Evolutionary conservation across 805 yeast species (phyloP).

Genomic region (Ogataea saltuana): DNA sequence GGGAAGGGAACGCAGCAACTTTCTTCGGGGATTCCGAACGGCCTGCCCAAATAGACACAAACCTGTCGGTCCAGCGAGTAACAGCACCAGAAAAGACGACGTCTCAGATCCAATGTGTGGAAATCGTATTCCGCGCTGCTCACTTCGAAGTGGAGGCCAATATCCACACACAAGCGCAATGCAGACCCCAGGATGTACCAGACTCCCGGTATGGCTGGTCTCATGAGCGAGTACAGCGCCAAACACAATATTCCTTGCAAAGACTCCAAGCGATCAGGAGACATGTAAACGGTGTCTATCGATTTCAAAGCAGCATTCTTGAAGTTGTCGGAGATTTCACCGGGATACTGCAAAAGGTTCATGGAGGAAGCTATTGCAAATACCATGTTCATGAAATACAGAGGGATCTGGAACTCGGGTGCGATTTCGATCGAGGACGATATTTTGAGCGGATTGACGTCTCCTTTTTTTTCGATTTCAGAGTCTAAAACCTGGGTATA

Average conservation of each 20-base stretch:
- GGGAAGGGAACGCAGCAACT: constrained; percentile 72
- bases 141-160: constrained; percentile 79
- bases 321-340: constrained; percentile 67
- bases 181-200: constrained; percentile 89
- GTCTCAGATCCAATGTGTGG: constrained; percentile 63
- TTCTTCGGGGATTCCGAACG: constrained; percentile 86
- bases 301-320: constrained; percentile 62
- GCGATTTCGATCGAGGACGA: constrained; percentile 49
- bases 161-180: constrained; percentile 74
- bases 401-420: constrained; percentile 46
- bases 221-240: constrained; percentile 75
- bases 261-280: constrained; percentile 65
- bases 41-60: constrained; percentile 83
- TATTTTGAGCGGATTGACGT: constrained; percentile 36
- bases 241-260: constrained; percentile 70
- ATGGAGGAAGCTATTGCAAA: constrained; percentile 82
- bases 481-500: constrained; percentile 40
- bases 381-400: constrained; percentile 72
- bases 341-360: constrained; percentile 66
- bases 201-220: constrained; percentile 89
- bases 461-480: constrained; percentile 22
- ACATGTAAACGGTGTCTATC: constrained; percentile 55
- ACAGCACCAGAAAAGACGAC: constrained; percentile 86
- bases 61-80: constrained; percentile 84
- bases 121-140: constrained; percentile 44